Evolutionary conservation across 116 monocot species (phyloP).

Genomic region (Posidonia oceanica): DNA sequence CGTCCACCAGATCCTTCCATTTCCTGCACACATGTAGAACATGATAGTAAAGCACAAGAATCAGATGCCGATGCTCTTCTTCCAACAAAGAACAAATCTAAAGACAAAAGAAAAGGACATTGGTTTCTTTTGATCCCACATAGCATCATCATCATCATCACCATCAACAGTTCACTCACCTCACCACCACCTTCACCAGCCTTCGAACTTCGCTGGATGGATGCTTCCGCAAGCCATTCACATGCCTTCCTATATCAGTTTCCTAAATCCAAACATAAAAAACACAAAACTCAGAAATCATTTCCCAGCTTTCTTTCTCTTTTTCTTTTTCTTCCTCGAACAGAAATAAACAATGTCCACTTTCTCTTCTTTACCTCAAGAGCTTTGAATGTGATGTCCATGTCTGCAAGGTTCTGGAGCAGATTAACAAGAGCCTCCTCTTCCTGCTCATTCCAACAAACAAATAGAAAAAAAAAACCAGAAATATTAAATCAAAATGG

Average conservation of each 20-base stretch:
- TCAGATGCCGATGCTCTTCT: not conserved
- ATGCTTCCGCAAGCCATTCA: constrained; percentile 53
- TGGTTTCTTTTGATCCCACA: not conserved
- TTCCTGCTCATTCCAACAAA: constrained; percentile 15
- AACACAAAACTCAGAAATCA: not conserved
- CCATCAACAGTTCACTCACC: constrained; percentile 15
- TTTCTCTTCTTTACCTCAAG: constrained; percentile 37
- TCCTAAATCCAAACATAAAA: constrained; percentile 20
- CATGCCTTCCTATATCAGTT: constrained; percentile 42
- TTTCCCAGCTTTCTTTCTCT: not conserved
- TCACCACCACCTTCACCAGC: constrained; percentile 58
- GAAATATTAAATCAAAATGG: not conserved
- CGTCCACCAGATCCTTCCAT: constrained; percentile 78
- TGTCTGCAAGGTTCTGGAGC: constrained; percentile 57
- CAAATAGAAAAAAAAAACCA: not conserved
- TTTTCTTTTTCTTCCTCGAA: not conserved
- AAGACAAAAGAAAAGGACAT: not conserved
- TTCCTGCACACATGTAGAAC: constrained; percentile 24
- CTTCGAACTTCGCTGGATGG: constrained; percentile 54
- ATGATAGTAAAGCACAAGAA: not conserved
- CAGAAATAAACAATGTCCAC: not conserved
- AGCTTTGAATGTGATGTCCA: constrained; percentile 71
- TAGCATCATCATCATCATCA: not conserved
- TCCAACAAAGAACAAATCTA: not conserved
- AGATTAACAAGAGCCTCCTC: constrained; percentile 44